Evolutionary conservation across 202 grass and related monocot genomes (phyloP), one percentile per base, ranked within the genome.

Genomic region (Carex arenaria): DNA sequence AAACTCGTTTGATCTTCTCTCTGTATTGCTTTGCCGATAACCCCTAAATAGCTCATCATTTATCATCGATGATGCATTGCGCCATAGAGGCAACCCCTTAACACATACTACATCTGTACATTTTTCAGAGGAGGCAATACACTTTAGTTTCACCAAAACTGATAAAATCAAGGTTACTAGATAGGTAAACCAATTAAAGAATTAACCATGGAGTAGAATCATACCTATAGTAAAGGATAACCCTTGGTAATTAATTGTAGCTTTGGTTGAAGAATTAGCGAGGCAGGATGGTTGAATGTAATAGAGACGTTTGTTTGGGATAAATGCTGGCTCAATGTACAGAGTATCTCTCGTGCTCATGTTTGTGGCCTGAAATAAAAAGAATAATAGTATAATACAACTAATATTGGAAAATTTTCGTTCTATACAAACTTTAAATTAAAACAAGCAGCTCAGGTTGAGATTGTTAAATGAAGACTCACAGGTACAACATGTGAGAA

Each of bases 31-130:
- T 82, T 98, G 87, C 80, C 89, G 86, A 56, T 90, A 98, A 79
- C 95, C 95, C 17, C 74, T 90, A 77, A 89, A 98, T 71, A 98
- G 38, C 59, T 98, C 92, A n/a, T 93, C 78, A 85, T 98, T 95
- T 59, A 98, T 72, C 12, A 49, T 14, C 1, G 86, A 90, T 22
- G 89, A 87, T 68, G 89, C 87, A 86, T 93, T 87, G 83, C 92
- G 90, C 95, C 95, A 98, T 75, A 98, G 86, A 9, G 78, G 18
- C 23, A 91, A 80, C 63, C 92, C 85, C 90, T 92, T 87, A 79
- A 93, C 79, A 85, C 95, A 98, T 19, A 86, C 84, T 63, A 91
- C 19, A 23, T 95, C 95, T 98, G 89, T 71, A 81, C n/a, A 67
- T 79, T 82, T 87, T 10, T 79, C 79, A 87, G 38, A 64, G 83